These are phyloP conservation scores for Trichophyton schoenleinii DNA, from an alignment of 2,329 filamentous ascomycete species.

Conservation along the genomic window DNA sequence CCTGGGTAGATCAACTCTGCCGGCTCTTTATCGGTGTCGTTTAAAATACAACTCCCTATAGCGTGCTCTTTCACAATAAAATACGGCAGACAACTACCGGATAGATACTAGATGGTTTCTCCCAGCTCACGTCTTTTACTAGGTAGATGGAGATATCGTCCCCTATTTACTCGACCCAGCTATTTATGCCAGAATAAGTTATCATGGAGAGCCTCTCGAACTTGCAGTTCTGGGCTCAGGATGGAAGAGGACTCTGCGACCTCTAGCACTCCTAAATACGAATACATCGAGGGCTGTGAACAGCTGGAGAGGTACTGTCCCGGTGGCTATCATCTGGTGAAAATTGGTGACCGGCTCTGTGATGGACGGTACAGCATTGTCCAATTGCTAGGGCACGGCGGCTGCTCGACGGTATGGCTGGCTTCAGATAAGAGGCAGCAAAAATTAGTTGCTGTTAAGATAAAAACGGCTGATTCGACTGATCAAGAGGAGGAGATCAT, in stretches of 20 bases:
- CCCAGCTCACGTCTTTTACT: neutral
- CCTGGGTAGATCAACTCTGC: too few species aligned
- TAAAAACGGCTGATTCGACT: slow-evolving; percentile 9
- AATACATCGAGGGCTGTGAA: slow-evolving; percentile 13
- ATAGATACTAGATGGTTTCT: neutral
- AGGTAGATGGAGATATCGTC: neutral
- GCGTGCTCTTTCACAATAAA: neutral
- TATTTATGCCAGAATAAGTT: slow-evolving; percentile 7
- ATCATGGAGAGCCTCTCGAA: slow-evolving; percentile 7
- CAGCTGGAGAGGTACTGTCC: slow-evolving; percentile 10
- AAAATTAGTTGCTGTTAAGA: slow-evolving; percentile 11
- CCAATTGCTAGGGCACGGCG: slow-evolving; percentile 11
- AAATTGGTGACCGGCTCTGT: slow-evolving; percentile 11
- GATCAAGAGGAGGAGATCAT: slow-evolving; percentile 10
- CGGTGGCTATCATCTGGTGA: slow-evolving; percentile 9
- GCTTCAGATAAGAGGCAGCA: slow-evolving; percentile 11
- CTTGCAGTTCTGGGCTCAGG: slow-evolving; percentile 3
- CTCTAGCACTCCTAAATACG: slow-evolving; percentile 7
- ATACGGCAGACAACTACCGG: neutral
- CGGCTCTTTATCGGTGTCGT: too few species aligned
- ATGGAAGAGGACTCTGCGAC: slow-evolving; percentile 7
- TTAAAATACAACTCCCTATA: too few species aligned
- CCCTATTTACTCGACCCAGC: slow-evolving; percentile 3
- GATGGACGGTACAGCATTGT: slow-evolving; percentile 11
- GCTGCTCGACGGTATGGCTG: slow-evolving; percentile 13